A percentile compares a stretch with the other conserved stretches of the same genome.
Evolutionary conservation across 2,329 filamentous ascomycete genomes (phyloP).

Genomic region (Thielaviopsis punctulata): DNA sequence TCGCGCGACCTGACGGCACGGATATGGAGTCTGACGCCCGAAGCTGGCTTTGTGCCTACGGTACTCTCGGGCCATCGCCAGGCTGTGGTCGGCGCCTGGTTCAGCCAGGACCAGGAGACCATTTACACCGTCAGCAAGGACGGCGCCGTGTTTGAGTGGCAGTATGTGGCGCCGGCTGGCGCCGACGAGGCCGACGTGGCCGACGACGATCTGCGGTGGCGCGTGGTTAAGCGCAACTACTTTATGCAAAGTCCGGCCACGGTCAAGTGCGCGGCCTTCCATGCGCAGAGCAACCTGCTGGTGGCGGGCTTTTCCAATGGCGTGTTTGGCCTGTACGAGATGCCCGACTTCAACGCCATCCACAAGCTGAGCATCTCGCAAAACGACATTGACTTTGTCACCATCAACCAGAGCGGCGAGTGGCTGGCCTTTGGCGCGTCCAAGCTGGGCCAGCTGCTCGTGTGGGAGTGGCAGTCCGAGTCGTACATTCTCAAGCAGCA

Average conservation of each 20-base stretch:
- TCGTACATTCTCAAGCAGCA: constrained; percentile 98
- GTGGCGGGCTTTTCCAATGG: constrained; percentile 93
- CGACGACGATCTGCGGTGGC: constrained; percentile 55
- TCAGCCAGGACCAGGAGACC: constrained; percentile 81
- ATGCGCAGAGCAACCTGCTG: constrained; percentile 73
- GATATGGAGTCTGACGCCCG: constrained; percentile 83
- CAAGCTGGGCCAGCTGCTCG: constrained; percentile 83
- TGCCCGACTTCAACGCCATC: constrained; percentile 90
- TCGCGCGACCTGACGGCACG: constrained; percentile 84
- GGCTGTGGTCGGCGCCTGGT: constrained; percentile 86
- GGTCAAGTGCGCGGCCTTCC: constrained; percentile 79
- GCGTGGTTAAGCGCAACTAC: constrained; percentile 79
- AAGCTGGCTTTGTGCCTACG: constrained; percentile 79
- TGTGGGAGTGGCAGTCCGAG: constrained; percentile 99
- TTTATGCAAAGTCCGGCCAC: constrained; percentile 84
- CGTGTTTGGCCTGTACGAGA: constrained; percentile 82
- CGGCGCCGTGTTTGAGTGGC: constrained; percentile 90
- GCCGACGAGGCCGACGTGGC: constrained; percentile 40
- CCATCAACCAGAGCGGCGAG: constrained; percentile 85
- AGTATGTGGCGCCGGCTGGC: constrained; percentile 38
- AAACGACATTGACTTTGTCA: constrained; percentile 87
- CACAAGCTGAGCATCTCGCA: constrained; percentile 89
- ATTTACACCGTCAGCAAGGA: constrained; percentile 96
- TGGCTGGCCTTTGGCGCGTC: constrained; percentile 96
- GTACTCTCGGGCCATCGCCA: constrained; percentile 83